Percentiles rank a stretch among this genome's conserved stretches.
Conservation (phyloP, 257 asterid species). For the Osmanthus fragrans region DNA sequence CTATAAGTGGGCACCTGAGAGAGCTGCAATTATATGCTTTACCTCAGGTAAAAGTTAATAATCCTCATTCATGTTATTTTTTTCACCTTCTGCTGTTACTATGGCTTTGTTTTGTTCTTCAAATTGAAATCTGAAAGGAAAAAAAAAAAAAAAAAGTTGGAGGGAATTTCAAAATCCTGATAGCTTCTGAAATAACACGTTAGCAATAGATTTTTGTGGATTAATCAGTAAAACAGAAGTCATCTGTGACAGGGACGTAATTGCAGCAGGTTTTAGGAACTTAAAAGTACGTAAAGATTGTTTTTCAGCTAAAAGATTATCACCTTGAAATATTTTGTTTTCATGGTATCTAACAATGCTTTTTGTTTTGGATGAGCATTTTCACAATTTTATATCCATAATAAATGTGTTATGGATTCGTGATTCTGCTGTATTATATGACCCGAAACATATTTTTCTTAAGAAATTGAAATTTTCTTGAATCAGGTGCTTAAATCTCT, state of each 20-base stretch:
- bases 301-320: background rate
- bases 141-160: no score
- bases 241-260: background rate
- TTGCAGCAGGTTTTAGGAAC: background rate
- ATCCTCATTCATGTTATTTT: no score
- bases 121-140: background rate
- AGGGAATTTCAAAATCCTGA: background rate
- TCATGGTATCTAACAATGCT: no score
- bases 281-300: background rate
- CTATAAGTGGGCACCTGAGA: constrained; percentile 69
- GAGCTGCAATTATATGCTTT: constrained; percentile 76
- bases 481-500: background rate
- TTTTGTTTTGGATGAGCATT: no score
- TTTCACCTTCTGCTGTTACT: background rate
- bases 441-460: background rate
- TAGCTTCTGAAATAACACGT: background rate
- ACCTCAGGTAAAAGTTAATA: constrained; percentile 52
- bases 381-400: background rate
- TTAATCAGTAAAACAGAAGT: background rate
- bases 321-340: background rate
- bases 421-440: background rate
- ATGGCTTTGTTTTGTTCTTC: background rate
- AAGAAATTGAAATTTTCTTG: background rate
- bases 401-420: background rate
- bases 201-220: background rate